Percentiles rank a stretch among this genome's conserved stretches.
These are phyloP conservation scores for Corynascus novoguineensis DNA, from an alignment of 495 filamentous ascomycete species.

Conservation along the genomic window DNA sequence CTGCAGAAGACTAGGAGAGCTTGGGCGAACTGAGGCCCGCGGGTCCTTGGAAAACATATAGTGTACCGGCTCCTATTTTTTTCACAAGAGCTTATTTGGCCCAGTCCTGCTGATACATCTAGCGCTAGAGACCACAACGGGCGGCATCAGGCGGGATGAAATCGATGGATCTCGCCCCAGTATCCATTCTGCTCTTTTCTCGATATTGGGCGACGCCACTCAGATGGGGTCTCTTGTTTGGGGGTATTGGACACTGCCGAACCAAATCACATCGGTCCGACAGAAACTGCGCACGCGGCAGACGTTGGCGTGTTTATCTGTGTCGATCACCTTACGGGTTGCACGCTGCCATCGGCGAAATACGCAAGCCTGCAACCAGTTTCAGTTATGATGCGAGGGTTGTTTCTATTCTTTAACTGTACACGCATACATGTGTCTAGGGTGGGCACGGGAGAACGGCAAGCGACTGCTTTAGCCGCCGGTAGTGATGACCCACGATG, in stretches of 20 bases:
- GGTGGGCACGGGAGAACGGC: background rate
- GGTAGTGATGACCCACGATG: background rate
- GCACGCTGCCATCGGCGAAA: background rate
- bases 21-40: background rate
- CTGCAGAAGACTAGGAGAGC: background rate
- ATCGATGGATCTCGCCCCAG: background rate
- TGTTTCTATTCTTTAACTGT: background rate
- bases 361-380: background rate
- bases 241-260: background rate
- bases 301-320: background rate
- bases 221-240: background rate
- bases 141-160: background rate
- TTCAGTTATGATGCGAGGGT: background rate
- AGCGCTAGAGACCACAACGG: background rate
- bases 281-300: background rate
- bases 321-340: background rate
- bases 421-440: background rate
- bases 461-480: background rate
- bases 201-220: constrained; percentile 1
- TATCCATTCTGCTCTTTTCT: background rate
- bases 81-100: background rate
- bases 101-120: background rate
- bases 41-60: constrained; percentile 2
- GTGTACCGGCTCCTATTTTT: background rate
- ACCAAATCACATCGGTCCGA: background rate